Base-by-base conservation (phyloP, 2,329 filamentous ascomycete species). In the Bipolaris cookei region DNA sequence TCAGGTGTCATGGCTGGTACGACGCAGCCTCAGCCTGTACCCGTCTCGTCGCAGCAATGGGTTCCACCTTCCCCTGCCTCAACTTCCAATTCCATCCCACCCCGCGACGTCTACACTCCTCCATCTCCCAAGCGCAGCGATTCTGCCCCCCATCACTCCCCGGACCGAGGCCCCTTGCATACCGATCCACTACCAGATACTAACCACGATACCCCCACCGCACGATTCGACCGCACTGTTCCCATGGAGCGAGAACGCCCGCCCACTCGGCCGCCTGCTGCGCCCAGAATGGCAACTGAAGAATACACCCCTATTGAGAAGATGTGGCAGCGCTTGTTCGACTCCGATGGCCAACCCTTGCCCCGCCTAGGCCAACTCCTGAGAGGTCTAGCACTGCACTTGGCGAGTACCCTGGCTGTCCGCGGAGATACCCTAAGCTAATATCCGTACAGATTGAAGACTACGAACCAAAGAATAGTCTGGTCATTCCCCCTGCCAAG, bases 241-340 rank as follows among this genome's bases (percentile, higher is more conserved):
- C 71, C 73, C 8, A 49, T 68, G 41, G 69, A 73, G 8, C 62
- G 62, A 10, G 69, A 73, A 5, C 59, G 58, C 39, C 43, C 65
- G 21, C 62, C 64, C 30, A 45, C 66, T 25, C 64, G 76, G 25
- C 76, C 75, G 25, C 42, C 61, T 25, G 65, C 68, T 13, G 61
- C 67, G 1, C 51, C 58, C 34, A 70, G 72, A 47, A 73, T 75
- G 63, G 63, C 67, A 14, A 72, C 71, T 23, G 75, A 76, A 28
- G 73, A 76, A 37, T 74, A 72, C 34, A 75, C 73, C n/a, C 73
- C 75, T 13, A 75, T 77, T 39, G 90, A 93, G 71, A 85, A 84
- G 70, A 88, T 88, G 70, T 96, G 92, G 92, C 89, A 90, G 5
- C 81, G 81, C 8, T 75, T 96, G 2, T 96, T 96, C 70, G 86